Conservation (phyloP, 1,284 basidiomycete genomes). For the Termitomyces sp. region DNA sequence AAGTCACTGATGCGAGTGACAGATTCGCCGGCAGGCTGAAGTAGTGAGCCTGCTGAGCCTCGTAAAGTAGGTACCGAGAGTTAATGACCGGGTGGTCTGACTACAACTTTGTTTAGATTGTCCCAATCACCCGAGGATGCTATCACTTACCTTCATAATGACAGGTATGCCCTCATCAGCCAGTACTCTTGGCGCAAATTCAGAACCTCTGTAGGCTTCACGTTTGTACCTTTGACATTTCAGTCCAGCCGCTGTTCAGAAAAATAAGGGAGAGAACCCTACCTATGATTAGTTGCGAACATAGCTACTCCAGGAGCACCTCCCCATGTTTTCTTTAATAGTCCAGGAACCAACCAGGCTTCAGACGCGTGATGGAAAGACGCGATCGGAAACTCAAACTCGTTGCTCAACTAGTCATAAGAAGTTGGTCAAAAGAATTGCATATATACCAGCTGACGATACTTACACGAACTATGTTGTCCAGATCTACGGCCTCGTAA, state of each 20-base stretch:
- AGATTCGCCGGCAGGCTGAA: constrained; percentile 55
- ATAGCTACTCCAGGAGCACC: constrained; percentile 56
- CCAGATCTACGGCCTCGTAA: constrained; percentile 78
- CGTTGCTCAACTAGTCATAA: constrained; percentile 57
- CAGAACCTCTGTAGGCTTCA: constrained; percentile 74
- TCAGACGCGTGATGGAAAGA: constrained; percentile 77
- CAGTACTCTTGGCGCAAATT: constrained; percentile 74
- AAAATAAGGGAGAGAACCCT: background rate
- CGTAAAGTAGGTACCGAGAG: constrained; percentile 70
- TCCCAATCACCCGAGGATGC: background rate
- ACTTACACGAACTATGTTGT: constrained; percentile 62
- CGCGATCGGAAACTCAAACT: constrained; percentile 67
- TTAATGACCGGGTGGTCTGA: constrained; percentile 62
- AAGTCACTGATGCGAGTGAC: constrained; percentile 67
- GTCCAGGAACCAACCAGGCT: constrained; percentile 69
- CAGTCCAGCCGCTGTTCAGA: background rate
- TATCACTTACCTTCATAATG: constrained; percentile 57
- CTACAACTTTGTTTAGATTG: constrained; percentile 24
- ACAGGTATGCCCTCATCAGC: constrained; percentile 66
- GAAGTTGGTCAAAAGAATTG: background rate
- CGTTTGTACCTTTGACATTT: constrained; percentile 54
- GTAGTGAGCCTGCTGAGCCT: constrained; percentile 80
- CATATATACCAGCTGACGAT: constrained; percentile 18
- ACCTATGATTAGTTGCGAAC: constrained; percentile 58
- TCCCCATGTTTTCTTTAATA: constrained; percentile 57